Conservation (phyloP, 2,329 filamentous ascomycete genomes). For the Talaromyces sp. region DNA sequence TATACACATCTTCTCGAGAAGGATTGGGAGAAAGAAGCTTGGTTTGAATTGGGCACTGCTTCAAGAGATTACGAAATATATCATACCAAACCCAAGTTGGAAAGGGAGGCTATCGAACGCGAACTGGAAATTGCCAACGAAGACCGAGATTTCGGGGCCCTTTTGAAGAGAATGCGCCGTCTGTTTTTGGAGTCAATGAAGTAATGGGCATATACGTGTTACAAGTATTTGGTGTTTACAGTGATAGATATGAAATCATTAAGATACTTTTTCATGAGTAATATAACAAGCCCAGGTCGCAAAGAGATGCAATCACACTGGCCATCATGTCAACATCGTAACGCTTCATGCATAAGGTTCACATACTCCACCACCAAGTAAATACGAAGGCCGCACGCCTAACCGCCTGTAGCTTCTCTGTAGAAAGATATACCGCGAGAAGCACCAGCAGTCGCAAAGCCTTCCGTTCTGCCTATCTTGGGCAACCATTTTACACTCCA, state of each 20-base stretch:
- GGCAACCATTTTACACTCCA: constrained; percentile 86
- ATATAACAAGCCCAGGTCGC: constrained; percentile 12
- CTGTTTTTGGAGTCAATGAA: constrained; percentile 59
- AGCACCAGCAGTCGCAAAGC: constrained; percentile 79
- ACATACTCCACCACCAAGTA: not conserved
- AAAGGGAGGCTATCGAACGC: constrained; percentile 54
- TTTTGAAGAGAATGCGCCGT: constrained; percentile 63
- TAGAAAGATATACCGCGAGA: constrained; percentile 78
- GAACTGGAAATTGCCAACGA: constrained; percentile 60
- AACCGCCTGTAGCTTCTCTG: constrained; percentile 73
- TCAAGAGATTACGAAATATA: constrained; percentile 81
- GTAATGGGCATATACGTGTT: constrained; percentile 26
- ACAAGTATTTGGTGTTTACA: not conserved
- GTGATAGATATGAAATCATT: not conserved
- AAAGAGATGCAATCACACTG: not conserved
- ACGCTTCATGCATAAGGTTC: not conserved
- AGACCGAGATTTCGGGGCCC: constrained; percentile 58
- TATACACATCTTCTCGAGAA: constrained; percentile 84
- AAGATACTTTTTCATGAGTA: constrained; percentile 17
- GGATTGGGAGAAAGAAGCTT: constrained; percentile 84
- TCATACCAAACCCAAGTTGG: constrained; percentile 69
- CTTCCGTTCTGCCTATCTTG: constrained; percentile 59
- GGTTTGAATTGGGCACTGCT: constrained; percentile 85
- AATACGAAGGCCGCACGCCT: constrained; percentile 23
- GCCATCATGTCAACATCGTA: not conserved